Evolutionary conservation across 768 basidiomycete genomes (phyloP), one percentile per base, ranked within the genome.

Genomic region (Harrya chromipes): DNA sequence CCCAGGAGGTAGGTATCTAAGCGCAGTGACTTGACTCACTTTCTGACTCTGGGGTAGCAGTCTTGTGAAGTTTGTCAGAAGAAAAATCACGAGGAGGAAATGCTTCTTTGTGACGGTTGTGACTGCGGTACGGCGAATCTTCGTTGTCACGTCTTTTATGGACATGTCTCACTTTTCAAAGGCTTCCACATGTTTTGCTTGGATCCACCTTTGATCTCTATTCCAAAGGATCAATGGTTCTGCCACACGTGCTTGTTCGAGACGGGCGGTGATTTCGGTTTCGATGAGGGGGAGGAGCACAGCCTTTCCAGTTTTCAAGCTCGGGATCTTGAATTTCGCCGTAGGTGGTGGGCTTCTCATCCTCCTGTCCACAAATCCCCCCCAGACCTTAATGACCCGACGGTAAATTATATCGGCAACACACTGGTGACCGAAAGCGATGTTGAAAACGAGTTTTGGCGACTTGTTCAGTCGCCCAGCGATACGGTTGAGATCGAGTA

Each of bases 401-500:
- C 73, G 50, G 74, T 76, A 49, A 84, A 71, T 56, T 75, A 70
- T 50, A 74, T 83, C 56, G 83, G 81, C 17, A 78, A 80, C 54
- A 73, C 82, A 33, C 66, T 73, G 3, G 84, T 97, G n/a, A 83
- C 87, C 12, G 97, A 99, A 68, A 80, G 82, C 55, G 94, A 97
- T 57, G 82, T 97, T 10, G 97, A 99, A 74, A 76, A 78, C 41
- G 95, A 99, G 68, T 99, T 98, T 61, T 99, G 97, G 97, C 80
- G 94, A 29, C 79, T 99, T 43, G 94, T 97, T 10, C 89, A 97
- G 68, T 88, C 87, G 16, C 80, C 82, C 48, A 74, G 79, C 37
- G 94, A 98, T 65, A 94, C 91, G 0, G 94, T 99, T 16, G 97
- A 99, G 67, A 86, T 98, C 29, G 97, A 99, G 69, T 99, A 99